phyloP scores from a whole-genome alignment of 2,329 filamentous ascomycete genomes.

The Colletotrichum sp. region DNA sequence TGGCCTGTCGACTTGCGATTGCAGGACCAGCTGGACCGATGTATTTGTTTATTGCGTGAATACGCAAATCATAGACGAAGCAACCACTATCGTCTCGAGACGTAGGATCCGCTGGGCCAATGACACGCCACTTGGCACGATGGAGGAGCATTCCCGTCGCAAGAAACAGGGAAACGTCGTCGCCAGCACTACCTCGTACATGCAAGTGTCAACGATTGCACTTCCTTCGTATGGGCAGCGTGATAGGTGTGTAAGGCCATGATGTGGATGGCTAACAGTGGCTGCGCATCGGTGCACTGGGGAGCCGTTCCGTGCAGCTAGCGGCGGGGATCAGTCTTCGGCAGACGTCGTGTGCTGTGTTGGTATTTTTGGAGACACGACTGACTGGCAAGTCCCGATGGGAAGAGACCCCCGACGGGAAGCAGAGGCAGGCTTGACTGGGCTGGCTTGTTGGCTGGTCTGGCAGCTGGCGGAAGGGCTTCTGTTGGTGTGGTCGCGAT shows the following conservation, averaged over 20 bases:
- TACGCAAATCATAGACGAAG: neutral
- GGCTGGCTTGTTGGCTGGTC: neutral
- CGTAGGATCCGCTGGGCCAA: neutral
- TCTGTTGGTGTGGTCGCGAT: neutral
- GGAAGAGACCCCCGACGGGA: neutral
- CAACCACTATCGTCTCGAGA: neutral
- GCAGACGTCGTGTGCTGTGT: neutral
- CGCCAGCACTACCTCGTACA: neutral
- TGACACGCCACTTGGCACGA: neutral
- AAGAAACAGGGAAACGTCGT: neutral
- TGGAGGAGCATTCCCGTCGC: neutral
- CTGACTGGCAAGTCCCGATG: neutral
- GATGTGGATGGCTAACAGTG: slow-evolving; percentile 6
- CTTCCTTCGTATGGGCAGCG: neutral
- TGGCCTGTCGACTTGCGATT: neutral
- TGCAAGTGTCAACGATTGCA: neutral
- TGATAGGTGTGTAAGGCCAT: neutral
- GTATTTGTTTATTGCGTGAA: neutral
- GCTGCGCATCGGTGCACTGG: neutral
- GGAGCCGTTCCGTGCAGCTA: neutral
- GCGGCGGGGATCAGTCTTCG: neutral
- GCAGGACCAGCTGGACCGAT: neutral
- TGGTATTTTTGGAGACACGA: neutral
- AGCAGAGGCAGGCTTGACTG: neutral
- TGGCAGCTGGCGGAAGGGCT: neutral